A percentile compares a stretch with the other conserved stretches of the same genome.
Conservation (phyloP, 352 stramenopile genomes). For the Globisporangium splendens region DNA sequence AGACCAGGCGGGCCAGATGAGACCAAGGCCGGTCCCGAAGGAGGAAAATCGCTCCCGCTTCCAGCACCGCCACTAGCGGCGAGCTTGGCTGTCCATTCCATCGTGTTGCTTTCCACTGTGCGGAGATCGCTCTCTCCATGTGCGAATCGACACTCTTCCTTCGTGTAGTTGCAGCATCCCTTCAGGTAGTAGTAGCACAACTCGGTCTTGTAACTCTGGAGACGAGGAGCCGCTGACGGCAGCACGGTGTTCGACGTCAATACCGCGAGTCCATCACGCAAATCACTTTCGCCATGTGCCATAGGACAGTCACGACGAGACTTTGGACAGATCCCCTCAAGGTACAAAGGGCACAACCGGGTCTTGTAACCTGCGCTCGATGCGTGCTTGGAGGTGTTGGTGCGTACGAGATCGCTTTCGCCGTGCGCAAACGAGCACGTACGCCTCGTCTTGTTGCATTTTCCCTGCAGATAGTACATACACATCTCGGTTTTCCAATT, state of each 20-base stretch:
- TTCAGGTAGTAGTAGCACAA: constrained; percentile 89
- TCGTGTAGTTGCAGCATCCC: constrained; percentile 86
- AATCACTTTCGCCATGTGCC: constrained; percentile 72
- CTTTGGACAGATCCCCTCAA: constrained; percentile 70
- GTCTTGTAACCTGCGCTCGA: constrained; percentile 53
- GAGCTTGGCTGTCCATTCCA: constrained; percentile 58
- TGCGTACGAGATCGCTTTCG: constrained; percentile 71
- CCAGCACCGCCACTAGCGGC: constrained; percentile 17
- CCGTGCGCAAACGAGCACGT: constrained; percentile 87
- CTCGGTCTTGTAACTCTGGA: constrained; percentile 89
- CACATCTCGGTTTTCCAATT: constrained; percentile 90
- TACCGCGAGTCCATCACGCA: constrained; percentile 49
- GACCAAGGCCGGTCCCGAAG: background rate
- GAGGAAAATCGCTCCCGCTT: constrained; percentile 16
- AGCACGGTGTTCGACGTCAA: constrained; percentile 21
- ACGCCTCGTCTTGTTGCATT: constrained; percentile 86
- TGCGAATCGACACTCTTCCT: constrained; percentile 86
- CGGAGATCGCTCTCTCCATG: constrained; percentile 76
- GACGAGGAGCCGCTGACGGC: constrained; percentile 45
- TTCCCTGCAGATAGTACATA: constrained; percentile 88
- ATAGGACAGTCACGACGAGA: constrained; percentile 73
- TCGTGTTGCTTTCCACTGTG: constrained; percentile 82
- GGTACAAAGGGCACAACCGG: constrained; percentile 71
- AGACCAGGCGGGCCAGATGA: background rate
- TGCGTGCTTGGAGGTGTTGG: constrained; percentile 26